Conservation (phyloP, 345 rosid genomes). For the Populus ilicifolia region DNA sequence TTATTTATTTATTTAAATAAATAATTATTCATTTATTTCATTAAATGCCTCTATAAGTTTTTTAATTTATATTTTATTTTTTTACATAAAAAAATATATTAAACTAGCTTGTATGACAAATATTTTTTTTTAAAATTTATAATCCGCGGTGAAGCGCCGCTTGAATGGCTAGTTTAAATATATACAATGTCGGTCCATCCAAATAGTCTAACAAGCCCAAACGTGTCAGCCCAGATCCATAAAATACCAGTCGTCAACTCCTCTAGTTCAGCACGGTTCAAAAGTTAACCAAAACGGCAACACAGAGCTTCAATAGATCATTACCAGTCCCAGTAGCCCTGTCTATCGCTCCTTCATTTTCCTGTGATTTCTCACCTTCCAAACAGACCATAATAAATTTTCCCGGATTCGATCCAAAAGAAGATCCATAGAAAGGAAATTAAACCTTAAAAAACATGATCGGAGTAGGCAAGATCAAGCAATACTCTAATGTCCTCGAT, state of each 20-base stretch:
- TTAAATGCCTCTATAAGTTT: fast-evolving
- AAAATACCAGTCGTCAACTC: not conserved
- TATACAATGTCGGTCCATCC: not conserved
- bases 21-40: too few species aligned
- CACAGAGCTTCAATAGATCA: too few species aligned
- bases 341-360: too few species aligned
- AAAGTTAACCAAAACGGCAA: not conserved
- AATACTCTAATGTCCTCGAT: constrained; percentile 87
- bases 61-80: too few species aligned
- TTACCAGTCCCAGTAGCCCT: too few species aligned
- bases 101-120: too few species aligned
- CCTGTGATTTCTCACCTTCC: not conserved
- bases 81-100: too few species aligned
- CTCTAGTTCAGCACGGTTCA: not conserved
- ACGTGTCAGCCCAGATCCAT: not conserved
- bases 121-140: too few species aligned
- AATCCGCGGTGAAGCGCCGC: too few species aligned
- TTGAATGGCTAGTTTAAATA: too few species aligned
- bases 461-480: constrained; percentile 94
- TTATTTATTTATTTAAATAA: too few species aligned
- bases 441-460: constrained; percentile 47
- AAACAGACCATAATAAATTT: not conserved
- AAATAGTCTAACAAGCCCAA: not conserved
- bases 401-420: not conserved
- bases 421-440: not conserved